Evolutionary conservation across 2,329 filamentous ascomycete genomes (phyloP).

Genomic region (Myriosclerotinia duriaeana): DNA sequence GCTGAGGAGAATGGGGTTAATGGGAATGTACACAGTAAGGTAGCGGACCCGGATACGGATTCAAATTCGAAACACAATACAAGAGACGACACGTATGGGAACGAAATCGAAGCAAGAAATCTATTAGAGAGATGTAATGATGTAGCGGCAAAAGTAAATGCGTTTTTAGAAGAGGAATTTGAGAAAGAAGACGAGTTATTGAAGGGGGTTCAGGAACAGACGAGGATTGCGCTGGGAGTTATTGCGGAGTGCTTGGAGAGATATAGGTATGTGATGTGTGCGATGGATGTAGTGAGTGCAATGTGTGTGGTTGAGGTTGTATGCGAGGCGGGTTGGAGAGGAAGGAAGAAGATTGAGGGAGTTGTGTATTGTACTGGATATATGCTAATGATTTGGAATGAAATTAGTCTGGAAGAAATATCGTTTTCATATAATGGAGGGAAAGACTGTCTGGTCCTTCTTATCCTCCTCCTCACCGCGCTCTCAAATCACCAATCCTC

Average conservation of each 20-base stretch:
- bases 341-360: too few relatives aligned
- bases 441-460: slow-evolving; percentile 92
- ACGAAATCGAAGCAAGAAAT: neutral
- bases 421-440: slow-evolving; percentile 96
- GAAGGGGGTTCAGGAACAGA: slow-evolving; percentile 65
- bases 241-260: slow-evolving; percentile 71
- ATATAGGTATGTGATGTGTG: slow-evolving; percentile 59
- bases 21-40: neutral
- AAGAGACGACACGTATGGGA: accelerated
- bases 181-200: slow-evolving; percentile 32
- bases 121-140: slow-evolving; percentile 30
- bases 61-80: neutral
- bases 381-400: neutral
- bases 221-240: slow-evolving; percentile 68
- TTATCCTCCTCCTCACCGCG: slow-evolving; percentile 74
- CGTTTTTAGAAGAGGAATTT: slow-evolving; percentile 36
- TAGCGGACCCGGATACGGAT: slow-evolving; percentile 6
- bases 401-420: slow-evolving; percentile 67
- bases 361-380: neutral
- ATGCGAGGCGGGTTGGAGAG: neutral
- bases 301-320: neutral
- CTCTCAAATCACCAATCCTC: slow-evolving; percentile 40
- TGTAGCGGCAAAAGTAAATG: slow-evolving; percentile 35
- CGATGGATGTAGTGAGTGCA: neutral
- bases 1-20: neutral